These are phyloP conservation scores for Plantago coronopus DNA, from an alignment of 305 asterid genomes.

Conservation along the genomic window DNA sequence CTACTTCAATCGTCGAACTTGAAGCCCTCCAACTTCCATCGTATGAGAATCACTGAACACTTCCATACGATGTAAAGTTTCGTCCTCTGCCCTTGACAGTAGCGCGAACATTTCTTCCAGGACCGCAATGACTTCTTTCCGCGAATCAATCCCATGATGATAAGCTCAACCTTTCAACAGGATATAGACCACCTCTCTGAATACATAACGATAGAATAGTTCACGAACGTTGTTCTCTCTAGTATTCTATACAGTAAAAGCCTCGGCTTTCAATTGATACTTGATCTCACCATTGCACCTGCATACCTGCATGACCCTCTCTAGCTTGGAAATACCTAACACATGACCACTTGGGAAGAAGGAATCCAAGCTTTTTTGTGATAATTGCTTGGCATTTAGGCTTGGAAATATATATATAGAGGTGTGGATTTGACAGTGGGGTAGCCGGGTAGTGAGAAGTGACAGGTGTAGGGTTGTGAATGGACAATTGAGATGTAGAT, in stretches of 20 bases:
- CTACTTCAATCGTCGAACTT: slow-evolving; percentile 31
- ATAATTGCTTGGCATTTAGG: neutral
- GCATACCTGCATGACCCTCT: no score
- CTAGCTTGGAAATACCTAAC: neutral
- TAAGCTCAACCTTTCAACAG: neutral
- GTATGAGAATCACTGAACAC: slow-evolving; percentile 57
- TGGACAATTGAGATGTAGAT: slow-evolving; percentile 34
- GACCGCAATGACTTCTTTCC: slow-evolving; percentile 29
- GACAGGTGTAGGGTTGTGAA: slow-evolving; percentile 37
- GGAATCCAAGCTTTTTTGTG: neutral
- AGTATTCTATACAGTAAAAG: no score
- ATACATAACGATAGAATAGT: neutral
- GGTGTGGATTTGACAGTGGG: slow-evolving; percentile 9
- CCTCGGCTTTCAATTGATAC: no score
- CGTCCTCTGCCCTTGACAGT: slow-evolving; percentile 68
- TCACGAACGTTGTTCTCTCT: no score
- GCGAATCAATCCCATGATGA: slow-evolving; percentile 27
- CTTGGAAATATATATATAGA: slow-evolving; percentile 14
- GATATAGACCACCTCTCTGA: neutral
- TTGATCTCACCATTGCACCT: no score
- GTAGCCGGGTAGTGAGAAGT: slow-evolving; percentile 25
- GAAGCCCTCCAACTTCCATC: slow-evolving; percentile 39
- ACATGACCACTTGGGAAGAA: neutral
- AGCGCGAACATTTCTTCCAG: slow-evolving; percentile 53
- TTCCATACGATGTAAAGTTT: slow-evolving; percentile 72